Conservation (phyloP, 495 filamentous ascomycete species). For the Aspergillus olivimuriae region DNA sequence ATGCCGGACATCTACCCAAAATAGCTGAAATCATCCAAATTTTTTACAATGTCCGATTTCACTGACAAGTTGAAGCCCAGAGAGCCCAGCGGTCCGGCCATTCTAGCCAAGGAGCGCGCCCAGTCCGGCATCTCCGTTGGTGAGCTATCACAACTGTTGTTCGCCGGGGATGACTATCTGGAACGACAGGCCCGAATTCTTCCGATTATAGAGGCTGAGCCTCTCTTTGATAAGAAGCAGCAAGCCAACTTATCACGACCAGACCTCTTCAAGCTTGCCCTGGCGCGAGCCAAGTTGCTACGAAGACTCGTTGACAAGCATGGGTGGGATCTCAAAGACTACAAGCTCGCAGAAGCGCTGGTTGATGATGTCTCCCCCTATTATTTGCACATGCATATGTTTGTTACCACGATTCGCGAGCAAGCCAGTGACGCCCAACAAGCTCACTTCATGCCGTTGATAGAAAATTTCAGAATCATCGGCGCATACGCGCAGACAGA, state of each 20-base stretch:
- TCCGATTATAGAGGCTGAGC: constrained; percentile 28
- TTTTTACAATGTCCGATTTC: constrained; percentile 43
- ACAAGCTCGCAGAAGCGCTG: constrained; percentile 40
- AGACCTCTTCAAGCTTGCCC: constrained; percentile 39
- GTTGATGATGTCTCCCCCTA: constrained; percentile 21
- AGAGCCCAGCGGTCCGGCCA: constrained; percentile 30
- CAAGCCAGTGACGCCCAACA: constrained; percentile 39
- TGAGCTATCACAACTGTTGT: constrained; percentile 33
- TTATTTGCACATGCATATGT: constrained; percentile 25
- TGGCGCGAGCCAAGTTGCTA: constrained; percentile 41
- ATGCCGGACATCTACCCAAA: no score
- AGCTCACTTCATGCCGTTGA: constrained; percentile 38
- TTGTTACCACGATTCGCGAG: constrained; percentile 33
- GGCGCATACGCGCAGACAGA: constrained; percentile 44
- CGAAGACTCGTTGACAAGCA: constrained; percentile 31
- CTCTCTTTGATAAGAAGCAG: constrained; percentile 35
- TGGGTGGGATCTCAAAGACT: constrained; percentile 35
- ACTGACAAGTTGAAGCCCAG: constrained; percentile 36
- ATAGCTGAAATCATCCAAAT: no score
- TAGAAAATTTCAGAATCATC: constrained; percentile 36
- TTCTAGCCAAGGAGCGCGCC: constrained; percentile 31
- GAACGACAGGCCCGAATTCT: constrained; percentile 36
- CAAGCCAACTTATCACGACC: constrained; percentile 40
- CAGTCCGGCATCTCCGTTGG: constrained; percentile 29
- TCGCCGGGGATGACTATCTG: constrained; percentile 34